Percentiles rank a stretch among this genome's conserved stretches.
Conservation (phyloP, 768 basidiomycete species). For the Macrocybe gigantea region DNA sequence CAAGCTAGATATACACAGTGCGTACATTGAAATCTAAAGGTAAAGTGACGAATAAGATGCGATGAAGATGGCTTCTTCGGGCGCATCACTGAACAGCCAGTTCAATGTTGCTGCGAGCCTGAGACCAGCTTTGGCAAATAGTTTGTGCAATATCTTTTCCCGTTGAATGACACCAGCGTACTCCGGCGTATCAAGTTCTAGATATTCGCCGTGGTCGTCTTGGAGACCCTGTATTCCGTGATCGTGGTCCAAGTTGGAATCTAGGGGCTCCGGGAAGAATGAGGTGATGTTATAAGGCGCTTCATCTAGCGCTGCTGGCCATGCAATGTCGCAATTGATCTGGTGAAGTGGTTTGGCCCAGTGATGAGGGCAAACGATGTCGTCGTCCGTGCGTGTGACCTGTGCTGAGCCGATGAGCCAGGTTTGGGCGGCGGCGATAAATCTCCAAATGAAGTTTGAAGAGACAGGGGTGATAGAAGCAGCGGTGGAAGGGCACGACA, state of each 20-base stretch:
- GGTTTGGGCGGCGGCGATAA: conserved; percentile 15
- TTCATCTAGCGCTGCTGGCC: conserved; percentile 66
- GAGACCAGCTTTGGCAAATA: conserved; percentile 79
- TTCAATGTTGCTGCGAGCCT: conserved; percentile 83
- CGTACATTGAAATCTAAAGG: too few relatives aligned
- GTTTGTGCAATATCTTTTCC: conserved; percentile 69
- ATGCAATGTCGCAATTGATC: conserved; percentile 80
- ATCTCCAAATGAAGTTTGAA: conserved; percentile 8
- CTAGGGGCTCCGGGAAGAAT: conserved; percentile 11
- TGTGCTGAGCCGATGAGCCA: conserved; percentile 9
- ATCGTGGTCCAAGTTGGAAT: conserved; percentile 10
- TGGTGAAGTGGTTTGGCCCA: conserved; percentile 73
- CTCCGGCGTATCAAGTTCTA: conserved; percentile 77
- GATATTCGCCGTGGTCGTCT: conserved; percentile 22
- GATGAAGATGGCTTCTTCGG: too few relatives aligned
- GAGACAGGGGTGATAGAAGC: conserved; percentile 1
- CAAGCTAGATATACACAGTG: too few relatives aligned
- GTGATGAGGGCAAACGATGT: conserved; percentile 62
- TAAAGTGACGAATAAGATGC: too few relatives aligned
- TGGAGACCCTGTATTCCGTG: conserved; percentile 5
- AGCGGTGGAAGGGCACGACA: conserved; percentile 37
- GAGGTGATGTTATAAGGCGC: conserved; percentile 27
- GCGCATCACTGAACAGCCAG: conserved; percentile 41
- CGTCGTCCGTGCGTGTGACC: conserved; percentile 40
- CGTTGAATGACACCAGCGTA: conserved; percentile 69